Evolutionary conservation across 352 stramenopile genomes (phyloP), one percentile per base, ranked within the genome.

Genomic region (Phytophthora foliorum): DNA sequence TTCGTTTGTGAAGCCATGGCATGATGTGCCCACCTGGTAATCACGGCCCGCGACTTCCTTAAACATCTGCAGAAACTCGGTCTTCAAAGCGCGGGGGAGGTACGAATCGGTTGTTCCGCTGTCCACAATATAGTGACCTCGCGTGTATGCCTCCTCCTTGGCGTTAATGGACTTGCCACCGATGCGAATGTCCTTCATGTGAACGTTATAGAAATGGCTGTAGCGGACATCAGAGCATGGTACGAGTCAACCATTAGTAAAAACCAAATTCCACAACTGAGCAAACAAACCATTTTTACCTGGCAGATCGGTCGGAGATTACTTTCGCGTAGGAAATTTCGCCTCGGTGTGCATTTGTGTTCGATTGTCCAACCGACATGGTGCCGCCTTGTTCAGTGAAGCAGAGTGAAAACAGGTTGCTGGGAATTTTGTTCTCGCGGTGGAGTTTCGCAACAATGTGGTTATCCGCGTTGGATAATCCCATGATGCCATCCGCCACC

Each of bases 101-200:
- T 93, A 94, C 51, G 89, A 94, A 63, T 94, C 86, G 2, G 89
- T 95, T 11, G 89, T 95, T 46, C 89, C 89, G 59, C 89, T 96
- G 64, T 96, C 89, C 13, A 96, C 82, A 50, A 96, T 93, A 51
- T 86, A 93, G 50, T 89, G 80, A 0, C 86, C 86, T 32, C 72
- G 75, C 6, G 62, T 69, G 31, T 79, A 82, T 25, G 64, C 82
- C n/a, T 67, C 66, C 6, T 68, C 42, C 0, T 80, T 63, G 1
- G 81, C 75, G 8, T 90, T 75, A 34, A 96, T 91, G 32, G 83
- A 86, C 19, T 73, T 69, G 58, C 81, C 78, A 19, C 67, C 76
- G 25, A 96, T 83, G 22, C 80, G 82, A 54, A 96, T 84, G 45
- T 93, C 87, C 10, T 75, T 76, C 39, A 96, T 57, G 17, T 84